phyloP scores from a whole-genome alignment of 768 basidiomycete genomes.

The Russula brevipes region DNA sequence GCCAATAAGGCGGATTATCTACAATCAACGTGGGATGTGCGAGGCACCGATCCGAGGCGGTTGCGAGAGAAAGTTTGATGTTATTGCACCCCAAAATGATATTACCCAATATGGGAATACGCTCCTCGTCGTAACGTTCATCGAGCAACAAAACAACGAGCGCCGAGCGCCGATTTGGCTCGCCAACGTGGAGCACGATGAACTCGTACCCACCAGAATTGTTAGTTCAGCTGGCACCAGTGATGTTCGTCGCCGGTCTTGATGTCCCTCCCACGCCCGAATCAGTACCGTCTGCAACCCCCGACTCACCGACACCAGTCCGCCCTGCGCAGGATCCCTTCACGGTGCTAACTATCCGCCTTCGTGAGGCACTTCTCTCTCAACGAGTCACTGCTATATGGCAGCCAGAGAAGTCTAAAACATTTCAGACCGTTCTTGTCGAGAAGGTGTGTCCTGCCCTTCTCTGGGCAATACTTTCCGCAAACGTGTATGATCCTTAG shows the following conservation, averaged over 20 bases:
- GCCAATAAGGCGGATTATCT: too few relatives aligned
- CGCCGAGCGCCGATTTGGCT: not conserved
- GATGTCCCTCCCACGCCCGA: slow-evolving; percentile 33
- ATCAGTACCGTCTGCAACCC: slow-evolving; percentile 23
- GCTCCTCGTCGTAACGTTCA: not conserved
- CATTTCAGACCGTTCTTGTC: slow-evolving; percentile 81
- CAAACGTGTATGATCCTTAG: slow-evolving; percentile 30
- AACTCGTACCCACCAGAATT: slow-evolving; percentile 92
- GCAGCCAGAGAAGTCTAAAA: slow-evolving; percentile 63
- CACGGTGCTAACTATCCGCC: slow-evolving; percentile 47
- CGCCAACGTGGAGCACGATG: slow-evolving; percentile 42
- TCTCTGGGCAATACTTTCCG: not conserved
- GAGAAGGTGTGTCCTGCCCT: slow-evolving; percentile 50
- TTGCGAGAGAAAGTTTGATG: too few relatives aligned
- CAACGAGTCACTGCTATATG: slow-evolving; percentile 65
- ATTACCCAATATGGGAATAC: not conserved
- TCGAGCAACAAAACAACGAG: not conserved
- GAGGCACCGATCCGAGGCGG: too few relatives aligned
- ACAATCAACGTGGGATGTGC: too few relatives aligned
- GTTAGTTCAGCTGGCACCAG: slow-evolving; percentile 80
- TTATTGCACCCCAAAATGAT: too few relatives aligned
- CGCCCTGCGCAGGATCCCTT: slow-evolving; percentile 55
- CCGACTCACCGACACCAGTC: slow-evolving; percentile 27
- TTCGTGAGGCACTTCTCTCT: slow-evolving; percentile 62
- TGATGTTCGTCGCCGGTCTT: slow-evolving; percentile 93